phyloP scores from a whole-genome alignment of 2,329 filamentous ascomycete species.

The Fusarium pininemorale region DNA sequence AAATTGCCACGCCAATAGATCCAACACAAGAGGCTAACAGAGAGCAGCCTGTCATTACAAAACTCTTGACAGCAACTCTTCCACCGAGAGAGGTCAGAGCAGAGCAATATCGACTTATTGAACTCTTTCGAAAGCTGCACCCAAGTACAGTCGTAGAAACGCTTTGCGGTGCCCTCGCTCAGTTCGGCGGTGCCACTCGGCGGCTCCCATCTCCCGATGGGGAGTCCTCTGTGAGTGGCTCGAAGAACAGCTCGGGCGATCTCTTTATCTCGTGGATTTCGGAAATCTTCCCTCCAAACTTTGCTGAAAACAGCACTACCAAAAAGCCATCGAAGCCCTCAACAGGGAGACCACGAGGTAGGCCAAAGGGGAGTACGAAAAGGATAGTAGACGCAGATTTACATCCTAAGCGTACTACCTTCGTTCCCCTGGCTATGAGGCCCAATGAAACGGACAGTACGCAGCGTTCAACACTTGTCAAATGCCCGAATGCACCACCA shows the following conservation, averaged over 20 bases:
- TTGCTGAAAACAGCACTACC: not conserved
- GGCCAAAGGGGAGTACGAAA: constrained; percentile 63
- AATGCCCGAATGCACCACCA: not conserved
- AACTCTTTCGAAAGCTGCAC: constrained; percentile 63
- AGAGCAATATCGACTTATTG: constrained; percentile 68
- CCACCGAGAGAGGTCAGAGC: constrained; percentile 60
- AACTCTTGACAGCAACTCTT: constrained; percentile 17
- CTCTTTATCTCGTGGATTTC: constrained; percentile 70
- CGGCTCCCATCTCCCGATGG: constrained; percentile 61
- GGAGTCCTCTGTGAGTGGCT: constrained; percentile 64
- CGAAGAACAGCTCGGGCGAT: constrained; percentile 65
- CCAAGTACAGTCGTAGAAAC: constrained; percentile 68
- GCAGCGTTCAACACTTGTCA: not conserved
- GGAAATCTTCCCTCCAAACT: constrained; percentile 66
- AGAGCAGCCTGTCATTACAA: constrained; percentile 15
- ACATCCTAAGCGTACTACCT: constrained; percentile 45
- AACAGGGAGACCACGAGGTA: constrained; percentile 57
- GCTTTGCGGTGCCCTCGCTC: constrained; percentile 69
- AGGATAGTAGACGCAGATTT: constrained; percentile 32
- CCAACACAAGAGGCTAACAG: not conserved
- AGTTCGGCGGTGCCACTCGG: constrained; percentile 69
- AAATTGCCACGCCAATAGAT: not conserved
- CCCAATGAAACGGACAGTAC: not conserved
- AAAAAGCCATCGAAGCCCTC: not conserved
- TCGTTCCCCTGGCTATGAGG: not conserved